Base-by-base conservation (phyloP, 805 yeast species). In the fission yeast (Schizosaccharomyces pombe) region DNA sequence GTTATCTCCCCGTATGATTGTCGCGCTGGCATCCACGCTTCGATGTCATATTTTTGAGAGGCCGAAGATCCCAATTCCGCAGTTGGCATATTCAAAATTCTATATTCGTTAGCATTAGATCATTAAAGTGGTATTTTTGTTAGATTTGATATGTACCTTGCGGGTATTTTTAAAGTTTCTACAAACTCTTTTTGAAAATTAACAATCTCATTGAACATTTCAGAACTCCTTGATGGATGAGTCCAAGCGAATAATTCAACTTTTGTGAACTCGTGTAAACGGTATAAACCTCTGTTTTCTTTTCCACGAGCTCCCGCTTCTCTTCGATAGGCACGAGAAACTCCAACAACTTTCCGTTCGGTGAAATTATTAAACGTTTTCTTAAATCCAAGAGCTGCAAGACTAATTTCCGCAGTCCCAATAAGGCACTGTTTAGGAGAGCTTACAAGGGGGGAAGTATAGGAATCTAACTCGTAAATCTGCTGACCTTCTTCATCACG, bases 1-100 rank as follows among this genome's bases (percentile, higher is more conserved):
- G 94, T 79, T 32, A 91, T 72, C 64, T 91, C 98, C 3, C 98
- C 98, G 85, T 94, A 89, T 1, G 69, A 65, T 0, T 85, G 87
- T 61, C 95, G 75, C 1, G 97, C 96, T 0, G 97, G 97, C 97
- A 91, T 89, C 86, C 94, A 85, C 0, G 87, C 95, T 67, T 91
- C 98, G 56, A 87, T 84, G 61, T 91, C 98, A 63, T 79, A 85
- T 64, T 91, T 91, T 62, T 82, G 80, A 66, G 73, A 77, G 0
- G 97, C 97, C 1, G 98, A 95, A 0, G 94, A 80, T 0, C 98
- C 98, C 54, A 91, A 68, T 64, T 91, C 98, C 58, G 82, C 77
- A 28, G 80, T 78, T 0, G 96, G 96, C 86, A 91, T 85, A 57
- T 82, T 77, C 29, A 91, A 69, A 26, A 89, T 82, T 58, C 85